Percentiles rank a stretch among this genome's conserved stretches.
Evolutionary conservation across 2,329 filamentous ascomycete species (phyloP).

Genomic region (Penicillium nordicum): DNA sequence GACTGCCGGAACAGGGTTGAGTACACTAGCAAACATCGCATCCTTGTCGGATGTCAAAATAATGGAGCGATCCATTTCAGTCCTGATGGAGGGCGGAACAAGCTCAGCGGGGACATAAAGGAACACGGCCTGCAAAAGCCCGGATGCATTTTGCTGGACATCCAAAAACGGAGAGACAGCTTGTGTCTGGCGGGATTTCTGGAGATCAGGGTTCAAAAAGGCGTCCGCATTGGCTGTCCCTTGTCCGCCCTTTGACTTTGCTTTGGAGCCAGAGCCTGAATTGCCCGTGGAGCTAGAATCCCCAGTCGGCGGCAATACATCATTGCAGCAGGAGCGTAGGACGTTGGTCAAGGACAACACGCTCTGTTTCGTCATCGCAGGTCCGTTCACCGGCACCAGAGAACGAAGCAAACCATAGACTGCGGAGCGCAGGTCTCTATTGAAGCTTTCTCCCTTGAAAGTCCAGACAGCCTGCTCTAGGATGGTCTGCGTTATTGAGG

Average conservation of each 20-base stretch:
- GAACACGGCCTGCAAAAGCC: conserved; percentile 62
- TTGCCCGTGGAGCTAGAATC: conserved; percentile 30
- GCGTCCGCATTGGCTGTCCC: conserved; percentile 62
- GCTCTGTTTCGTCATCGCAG: conserved; percentile 62
- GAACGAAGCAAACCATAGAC: conserved; percentile 59
- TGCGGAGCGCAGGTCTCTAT: conserved; percentile 55
- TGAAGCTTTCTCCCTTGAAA: conserved; percentile 55
- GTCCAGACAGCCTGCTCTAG: conserved; percentile 70
- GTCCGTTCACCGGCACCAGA: conserved; percentile 61
- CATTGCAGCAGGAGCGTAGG: conserved; percentile 68
- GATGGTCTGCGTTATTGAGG: conserved; percentile 61
- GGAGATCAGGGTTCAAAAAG: conserved; percentile 56
- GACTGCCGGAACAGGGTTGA: conserved; percentile 69
- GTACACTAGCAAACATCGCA: conserved; percentile 75
- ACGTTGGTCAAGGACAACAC: conserved; percentile 61
- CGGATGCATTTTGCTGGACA: conserved; percentile 56
- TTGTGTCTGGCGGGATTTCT: conserved; percentile 24
- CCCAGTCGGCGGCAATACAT: conserved; percentile 58
- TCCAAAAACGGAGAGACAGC: conserved; percentile 28
- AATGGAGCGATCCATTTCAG: conserved; percentile 75
- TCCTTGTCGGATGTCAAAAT: conserved; percentile 66
- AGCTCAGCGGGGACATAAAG: conserved; percentile 62
- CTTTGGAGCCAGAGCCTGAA: conserved; percentile 42
- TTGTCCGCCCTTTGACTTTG: conserved; percentile 37
- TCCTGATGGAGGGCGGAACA: conserved; percentile 67